A percentile compares a stretch with the other conserved stretches of the same genome.
Conservation (phyloP, 2,329 filamentous ascomycete genomes). For the Biscogniauxia sp. region DNA sequence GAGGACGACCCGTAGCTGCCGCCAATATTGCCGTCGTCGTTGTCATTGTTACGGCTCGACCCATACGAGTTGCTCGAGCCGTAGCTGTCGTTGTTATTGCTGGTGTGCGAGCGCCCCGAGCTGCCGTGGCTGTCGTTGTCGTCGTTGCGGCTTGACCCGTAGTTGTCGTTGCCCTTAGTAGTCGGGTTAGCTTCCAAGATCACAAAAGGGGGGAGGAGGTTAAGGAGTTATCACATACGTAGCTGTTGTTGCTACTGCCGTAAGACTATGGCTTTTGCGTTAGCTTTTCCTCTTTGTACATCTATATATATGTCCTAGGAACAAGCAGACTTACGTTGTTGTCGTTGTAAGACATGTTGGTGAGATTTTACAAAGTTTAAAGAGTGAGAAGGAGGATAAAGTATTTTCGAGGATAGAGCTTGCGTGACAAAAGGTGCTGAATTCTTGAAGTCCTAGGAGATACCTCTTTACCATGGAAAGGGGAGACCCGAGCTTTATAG, state of each 20-base stretch:
- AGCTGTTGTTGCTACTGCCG: slow-evolving; percentile 11
- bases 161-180: too few relatives aligned
- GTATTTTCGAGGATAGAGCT: neutral
- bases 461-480: neutral
- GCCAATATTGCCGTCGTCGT: slow-evolving; percentile 11
- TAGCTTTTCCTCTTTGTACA: neutral
- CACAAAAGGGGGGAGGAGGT: too few relatives aligned
- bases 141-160: slow-evolving; percentile 30
- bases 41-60: slow-evolving; percentile 12
- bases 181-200: too few relatives aligned
- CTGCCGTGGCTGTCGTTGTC: slow-evolving; percentile 14
- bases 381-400: neutral
- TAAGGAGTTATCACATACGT: slow-evolving; percentile 1
- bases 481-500: slow-evolving; percentile 17
- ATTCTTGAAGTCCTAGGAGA: too few relatives aligned
- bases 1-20: slow-evolving; percentile 17
- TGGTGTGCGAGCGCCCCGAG: slow-evolving; percentile 1
- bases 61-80: slow-evolving; percentile 24
- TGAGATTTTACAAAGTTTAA: neutral
- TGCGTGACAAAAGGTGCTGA: neutral
- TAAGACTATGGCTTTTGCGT: neutral
- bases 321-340: slow-evolving; percentile 31
- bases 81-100: too few relatives aligned
- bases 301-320: neutral
- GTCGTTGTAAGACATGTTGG: slow-evolving; percentile 45